Evolutionary conservation across 2,329 filamentous ascomycete genomes (phyloP).

Genomic region (Rachicladosporium sp.): DNA sequence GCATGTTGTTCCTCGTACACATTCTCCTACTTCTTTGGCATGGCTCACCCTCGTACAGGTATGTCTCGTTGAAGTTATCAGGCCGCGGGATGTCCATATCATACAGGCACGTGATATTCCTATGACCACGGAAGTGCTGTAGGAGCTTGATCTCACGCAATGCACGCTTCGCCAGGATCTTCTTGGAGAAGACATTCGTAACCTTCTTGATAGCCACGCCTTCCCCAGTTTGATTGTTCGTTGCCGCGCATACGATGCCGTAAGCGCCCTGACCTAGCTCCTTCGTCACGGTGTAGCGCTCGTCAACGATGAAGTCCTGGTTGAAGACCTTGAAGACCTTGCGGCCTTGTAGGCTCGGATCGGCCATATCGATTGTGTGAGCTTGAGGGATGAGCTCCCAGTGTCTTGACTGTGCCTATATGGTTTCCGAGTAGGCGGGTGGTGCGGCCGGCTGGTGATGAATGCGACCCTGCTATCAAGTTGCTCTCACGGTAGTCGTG

Average conservation of each 20-base stretch:
- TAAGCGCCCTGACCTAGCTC: conserved; percentile 97
- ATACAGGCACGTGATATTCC: conserved; percentile 85
- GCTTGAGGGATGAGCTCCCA: too few relatives aligned
- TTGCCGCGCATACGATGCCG: conserved; percentile 93
- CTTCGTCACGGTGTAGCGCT: conserved; percentile 97
- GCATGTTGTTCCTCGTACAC: neutral
- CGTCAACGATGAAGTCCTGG: conserved; percentile 97
- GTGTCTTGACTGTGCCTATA: too few relatives aligned
- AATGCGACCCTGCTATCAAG: too few relatives aligned
- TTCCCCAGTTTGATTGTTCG: conserved; percentile 80
- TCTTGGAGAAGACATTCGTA: conserved; percentile 99
- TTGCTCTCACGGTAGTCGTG: too few relatives aligned
- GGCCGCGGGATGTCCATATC: conserved; percentile 98
- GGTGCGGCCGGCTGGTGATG: too few relatives aligned
- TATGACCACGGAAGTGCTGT: conserved; percentile 73
- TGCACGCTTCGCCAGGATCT: conserved; percentile 96
- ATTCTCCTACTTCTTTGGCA: neutral
- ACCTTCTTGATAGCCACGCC: conserved; percentile 99
- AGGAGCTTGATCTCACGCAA: conserved; percentile 96
- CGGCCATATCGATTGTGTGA: conserved; percentile 35
- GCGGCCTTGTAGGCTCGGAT: conserved; percentile 47
- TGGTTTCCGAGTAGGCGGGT: too few relatives aligned
- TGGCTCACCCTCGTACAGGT: conserved; percentile 82
- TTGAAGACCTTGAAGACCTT: conserved; percentile 99
- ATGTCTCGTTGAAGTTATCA: conserved; percentile 97